Evolutionary conservation across 1,284 basidiomycete species (phyloP), one percentile per base, ranked within the genome.

Genomic region (Mrakiaceae sp.): DNA sequence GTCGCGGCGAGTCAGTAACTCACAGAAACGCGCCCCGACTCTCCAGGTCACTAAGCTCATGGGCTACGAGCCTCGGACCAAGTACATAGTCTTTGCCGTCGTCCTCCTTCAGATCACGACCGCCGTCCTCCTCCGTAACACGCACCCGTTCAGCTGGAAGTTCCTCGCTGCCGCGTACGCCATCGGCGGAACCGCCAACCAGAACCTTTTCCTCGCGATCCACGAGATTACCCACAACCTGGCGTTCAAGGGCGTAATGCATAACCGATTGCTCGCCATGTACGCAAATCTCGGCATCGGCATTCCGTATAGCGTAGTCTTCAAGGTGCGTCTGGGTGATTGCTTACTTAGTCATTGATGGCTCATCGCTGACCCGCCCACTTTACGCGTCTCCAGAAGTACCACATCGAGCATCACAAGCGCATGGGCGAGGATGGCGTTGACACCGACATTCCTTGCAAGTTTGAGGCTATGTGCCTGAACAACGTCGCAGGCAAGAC

Each of bases 181-280:
- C 7, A 81, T 98, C 62, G 95, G 95, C 4, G 96, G 91, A 4
- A 97, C 94, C 0, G 87, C 88, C 14, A 98, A 98, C 78, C 95
- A 98, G 74, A 98, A 98, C 76, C 82, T 93, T 43, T 98, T 98
- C 77, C 82, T 98, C 50, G 92, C 95, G 40, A 96, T 98, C 65
- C 95, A 98, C 75, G 95, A 98, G 74, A 98, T 98, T 70, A 97
- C 94, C 2, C 95, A 98, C 77, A 98, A 98, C 74, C 82, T 98
- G 48, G 95, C 92, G 3, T 98, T 98, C 79, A 84, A 83, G 69
- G 81, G 87, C 43, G 84, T 98, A 58, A 79, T 79, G 53, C 83
- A 87, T 5, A 98, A 98, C 78, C 93, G 94, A 72, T 72, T 84
- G 5, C 80, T 96, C 46, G 92, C 96, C 0, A 86, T 98, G 69